Base-by-base conservation (phyloP, 805 yeast species). In the Yamadazyma phyllophila region DNA sequence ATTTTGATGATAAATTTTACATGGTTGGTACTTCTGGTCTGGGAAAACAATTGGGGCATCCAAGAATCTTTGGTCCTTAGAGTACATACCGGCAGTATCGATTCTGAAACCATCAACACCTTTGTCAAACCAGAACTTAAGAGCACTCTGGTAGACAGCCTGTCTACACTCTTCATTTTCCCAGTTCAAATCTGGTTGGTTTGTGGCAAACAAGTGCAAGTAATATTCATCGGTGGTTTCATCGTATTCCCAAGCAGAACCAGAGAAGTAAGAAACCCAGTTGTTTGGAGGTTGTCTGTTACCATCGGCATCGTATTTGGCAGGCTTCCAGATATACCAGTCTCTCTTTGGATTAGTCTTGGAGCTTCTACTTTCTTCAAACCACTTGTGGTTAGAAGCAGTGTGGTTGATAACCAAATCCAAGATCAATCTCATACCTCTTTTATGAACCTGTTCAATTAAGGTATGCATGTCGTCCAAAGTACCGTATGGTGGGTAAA, bases 151-250 rank as follows among this genome's bases (percentile, higher is more conserved):
- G 60, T 76, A 76, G 45, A 79, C 66, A 51, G 67, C 67, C 10
- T 66, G 45, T 48, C 64, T 51, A 29, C 52, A 36, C 43, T 61
- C 74, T 46, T 60, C 69, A 57, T 73, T 78, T 53, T 80, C 83
- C 85, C 84, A 80, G 63, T 80, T 80, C 55, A 80, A 65, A 56
- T 80, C 85, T 15, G 84, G 84, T 61, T 80, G 85, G 29, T 73
- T 58, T 43, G 60, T 62, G 12, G 82, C 81, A 59, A 78, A 80
- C 46, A 79, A 63, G 46, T 73, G 76, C 50, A 80, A 62, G 59
- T 79, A 80, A 65, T 78, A 80, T 61, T 80, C 82, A 44, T 73
- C 71, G 14, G 83, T 77, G 2, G 37, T 35, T 50, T 76, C 81
- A 58, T 80, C 83, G 59, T 71, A 79, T 37, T 65, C 65, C 84